Conservation (phyloP, 805 yeast species). For the Candida sanyiensis region DNA sequence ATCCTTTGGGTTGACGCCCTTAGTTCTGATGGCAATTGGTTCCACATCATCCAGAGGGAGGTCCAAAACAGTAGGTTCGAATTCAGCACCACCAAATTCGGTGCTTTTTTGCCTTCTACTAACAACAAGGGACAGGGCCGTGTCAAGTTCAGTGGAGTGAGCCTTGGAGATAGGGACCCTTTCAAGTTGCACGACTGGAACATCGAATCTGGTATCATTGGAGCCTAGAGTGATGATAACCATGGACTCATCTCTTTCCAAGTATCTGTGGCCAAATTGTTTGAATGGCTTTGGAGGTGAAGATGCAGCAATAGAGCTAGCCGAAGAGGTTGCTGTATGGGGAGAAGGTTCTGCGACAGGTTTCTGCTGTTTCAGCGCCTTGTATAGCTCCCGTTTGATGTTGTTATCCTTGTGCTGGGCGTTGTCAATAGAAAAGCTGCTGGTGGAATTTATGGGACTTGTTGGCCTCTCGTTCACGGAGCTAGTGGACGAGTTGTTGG, state of each 20-base stretch:
- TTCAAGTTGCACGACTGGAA: slow-evolving; percentile 60
- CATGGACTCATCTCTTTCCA: slow-evolving; percentile 55
- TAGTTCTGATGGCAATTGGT: slow-evolving; percentile 68
- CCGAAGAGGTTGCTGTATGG: background rate
- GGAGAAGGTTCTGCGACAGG: background rate
- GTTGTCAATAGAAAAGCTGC: slow-evolving; percentile 19
- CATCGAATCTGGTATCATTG: slow-evolving; percentile 60
- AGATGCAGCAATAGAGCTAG: background rate
- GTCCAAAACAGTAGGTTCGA: slow-evolving; percentile 61
- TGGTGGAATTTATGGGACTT: slow-evolving; percentile 5
- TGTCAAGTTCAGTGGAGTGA: slow-evolving; percentile 79
- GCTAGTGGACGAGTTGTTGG: slow-evolving; percentile 11
- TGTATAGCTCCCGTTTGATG: slow-evolving; percentile 19
- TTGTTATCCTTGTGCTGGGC: slow-evolving; percentile 14
- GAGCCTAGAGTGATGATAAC: slow-evolving; percentile 83
- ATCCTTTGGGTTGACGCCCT: slow-evolving; percentile 42
- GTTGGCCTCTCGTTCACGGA: slow-evolving; percentile 14
- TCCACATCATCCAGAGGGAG: slow-evolving; percentile 76
- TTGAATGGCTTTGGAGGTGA: slow-evolving; percentile 53
- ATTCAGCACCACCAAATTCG: slow-evolving; percentile 31
- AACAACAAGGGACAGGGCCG: slow-evolving; percentile 74
- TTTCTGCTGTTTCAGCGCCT: slow-evolving; percentile 10
- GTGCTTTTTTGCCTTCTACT: slow-evolving; percentile 24
- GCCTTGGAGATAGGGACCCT: slow-evolving; percentile 71
- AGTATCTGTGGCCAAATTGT: slow-evolving; percentile 79